Conservation (phyloP, 164 flowering plant genomes). For the Santalum album region DNA sequence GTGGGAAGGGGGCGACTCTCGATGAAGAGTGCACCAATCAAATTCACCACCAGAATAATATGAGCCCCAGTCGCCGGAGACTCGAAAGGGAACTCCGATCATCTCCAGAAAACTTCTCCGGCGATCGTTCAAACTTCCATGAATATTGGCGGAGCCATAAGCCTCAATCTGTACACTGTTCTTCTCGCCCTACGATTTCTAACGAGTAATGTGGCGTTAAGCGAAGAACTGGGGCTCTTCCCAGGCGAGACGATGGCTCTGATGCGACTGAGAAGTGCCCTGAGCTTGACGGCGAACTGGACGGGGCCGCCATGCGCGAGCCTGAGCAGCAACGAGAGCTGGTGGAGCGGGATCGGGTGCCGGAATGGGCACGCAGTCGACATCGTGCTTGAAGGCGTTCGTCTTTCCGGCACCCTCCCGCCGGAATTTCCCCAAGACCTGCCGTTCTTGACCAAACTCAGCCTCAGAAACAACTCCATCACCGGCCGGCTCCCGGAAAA, state of each 20-base stretch:
- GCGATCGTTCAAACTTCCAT: too few species aligned
- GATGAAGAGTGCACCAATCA: too few species aligned
- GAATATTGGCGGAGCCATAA: too few species aligned
- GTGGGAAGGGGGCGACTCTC: too few species aligned
- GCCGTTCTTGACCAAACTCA: conserved; percentile 26
- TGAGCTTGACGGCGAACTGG: conserved; percentile 30
- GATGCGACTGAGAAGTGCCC: conserved; percentile 26
- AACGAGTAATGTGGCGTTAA: too few species aligned
- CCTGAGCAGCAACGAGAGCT: conserved; percentile 13
- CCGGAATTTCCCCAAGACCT: conserved; percentile 23
- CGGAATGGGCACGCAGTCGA: conserved; percentile 24
- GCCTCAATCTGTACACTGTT: too few species aligned
- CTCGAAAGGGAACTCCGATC: too few species aligned
- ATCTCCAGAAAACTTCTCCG: too few species aligned
- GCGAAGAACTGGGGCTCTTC: background rate
- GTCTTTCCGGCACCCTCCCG: conserved; percentile 34
- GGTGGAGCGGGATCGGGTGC: conserved; percentile 39
- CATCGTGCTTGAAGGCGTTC: conserved; percentile 27
- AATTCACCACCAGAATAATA: too few species aligned
- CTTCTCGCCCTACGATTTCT: too few species aligned
- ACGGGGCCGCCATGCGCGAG: conserved; percentile 39
- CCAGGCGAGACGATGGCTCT: conserved; percentile 32
- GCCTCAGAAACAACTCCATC: conserved; percentile 36
- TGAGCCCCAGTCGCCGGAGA: too few species aligned
- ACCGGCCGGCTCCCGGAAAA: conserved; percentile 29